phyloP scores from a whole-genome alignment of 148 eudicot genomes.

The Persicaria maculosa region DNA sequence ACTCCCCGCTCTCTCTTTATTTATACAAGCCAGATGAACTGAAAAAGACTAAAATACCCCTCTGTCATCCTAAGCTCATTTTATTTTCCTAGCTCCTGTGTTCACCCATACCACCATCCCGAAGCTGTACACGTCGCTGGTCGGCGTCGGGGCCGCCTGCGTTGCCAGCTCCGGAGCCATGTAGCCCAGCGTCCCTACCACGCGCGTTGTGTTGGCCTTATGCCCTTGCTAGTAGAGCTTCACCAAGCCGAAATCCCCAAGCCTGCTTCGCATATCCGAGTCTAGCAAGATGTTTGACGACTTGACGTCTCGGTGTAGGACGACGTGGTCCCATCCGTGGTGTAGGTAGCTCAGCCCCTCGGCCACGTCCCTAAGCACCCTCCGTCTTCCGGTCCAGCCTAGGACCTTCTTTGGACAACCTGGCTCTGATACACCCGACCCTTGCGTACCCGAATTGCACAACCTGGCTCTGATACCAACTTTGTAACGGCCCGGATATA shows the following conservation, averaged over 20 bases:
- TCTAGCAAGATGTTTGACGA: slow-evolving; percentile 81
- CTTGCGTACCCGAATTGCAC: too few species aligned
- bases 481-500: too few species aligned
- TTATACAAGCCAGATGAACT: too few species aligned
- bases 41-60: too few species aligned
- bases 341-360: slow-evolving; percentile 73
- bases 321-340: slow-evolving; percentile 48
- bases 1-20: too few species aligned
- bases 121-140: slow-evolving; percentile 86
- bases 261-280: slow-evolving; percentile 66
- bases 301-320: slow-evolving; percentile 80
- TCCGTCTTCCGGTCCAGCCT: slow-evolving; percentile 52
- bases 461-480: too few species aligned
- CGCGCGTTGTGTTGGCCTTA: slow-evolving; percentile 80
- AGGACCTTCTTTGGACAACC: slow-evolving; percentile 67
- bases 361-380: slow-evolving; percentile 73
- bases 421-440: too few species aligned
- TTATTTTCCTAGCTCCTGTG: too few species aligned
- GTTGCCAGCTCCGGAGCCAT: slow-evolving; percentile 91
- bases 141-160: slow-evolving; percentile 65
- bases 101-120: too few species aligned
- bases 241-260: slow-evolving; percentile 86
- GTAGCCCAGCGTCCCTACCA: slow-evolving; percentile 89
- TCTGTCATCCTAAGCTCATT: too few species aligned
- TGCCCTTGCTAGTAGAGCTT: slow-evolving; percentile 71